Evolutionary conservation across 441 rosid species (phyloP).

Genomic region (Erodium trifolium): DNA sequence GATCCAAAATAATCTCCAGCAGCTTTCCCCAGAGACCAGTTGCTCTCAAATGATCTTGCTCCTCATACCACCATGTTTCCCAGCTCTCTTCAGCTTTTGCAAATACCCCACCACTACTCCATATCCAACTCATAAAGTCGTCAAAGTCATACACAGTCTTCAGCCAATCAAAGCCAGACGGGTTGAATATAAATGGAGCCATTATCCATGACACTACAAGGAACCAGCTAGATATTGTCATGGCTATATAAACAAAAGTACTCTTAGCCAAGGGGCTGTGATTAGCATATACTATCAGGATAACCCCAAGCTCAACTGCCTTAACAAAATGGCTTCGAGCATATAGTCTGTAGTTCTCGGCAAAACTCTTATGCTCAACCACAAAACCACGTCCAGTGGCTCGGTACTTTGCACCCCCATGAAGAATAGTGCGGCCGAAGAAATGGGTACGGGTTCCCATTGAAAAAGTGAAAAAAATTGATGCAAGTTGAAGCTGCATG

Average conservation of each 20-base stretch:
- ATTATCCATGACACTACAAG: slow-evolving; percentile 18
- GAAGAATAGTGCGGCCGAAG: slow-evolving; percentile 22
- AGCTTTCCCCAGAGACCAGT: slow-evolving; percentile 1
- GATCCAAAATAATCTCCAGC: slow-evolving; percentile 17
- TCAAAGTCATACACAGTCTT: slow-evolving; percentile 19
- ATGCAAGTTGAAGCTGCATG: slow-evolving; percentile 22
- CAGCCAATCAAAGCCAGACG: not conserved
- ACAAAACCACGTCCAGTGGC: slow-evolving; percentile 21
- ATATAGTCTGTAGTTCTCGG: slow-evolving; percentile 20
- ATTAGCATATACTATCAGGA: slow-evolving; percentile 13
- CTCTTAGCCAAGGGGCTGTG: slow-evolving; percentile 13
- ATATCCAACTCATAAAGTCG: slow-evolving; percentile 19
- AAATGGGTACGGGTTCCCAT: slow-evolving; percentile 23
- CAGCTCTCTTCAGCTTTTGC: slow-evolving; percentile 13
- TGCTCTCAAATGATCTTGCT: slow-evolving; percentile 17
- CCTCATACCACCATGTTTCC: slow-evolving; percentile 13
- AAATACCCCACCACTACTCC: slow-evolving; percentile 14
- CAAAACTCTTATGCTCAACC: slow-evolving; percentile 17
- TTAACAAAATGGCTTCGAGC: slow-evolving; percentile 22
- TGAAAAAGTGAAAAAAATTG: slow-evolving; percentile 23
- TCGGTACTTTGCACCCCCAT: slow-evolving; percentile 23
- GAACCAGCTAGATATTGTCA: slow-evolving; percentile 1
- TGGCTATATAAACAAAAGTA: slow-evolving; percentile 19
- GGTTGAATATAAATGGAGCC: slow-evolving; percentile 18
- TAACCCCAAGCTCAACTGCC: slow-evolving; percentile 20